Percentiles rank a stretch among this genome's conserved stretches.
These are phyloP conservation scores for Botryotinia calthae DNA, from an alignment of 2,329 filamentous ascomycete species.

Conservation along the genomic window DNA sequence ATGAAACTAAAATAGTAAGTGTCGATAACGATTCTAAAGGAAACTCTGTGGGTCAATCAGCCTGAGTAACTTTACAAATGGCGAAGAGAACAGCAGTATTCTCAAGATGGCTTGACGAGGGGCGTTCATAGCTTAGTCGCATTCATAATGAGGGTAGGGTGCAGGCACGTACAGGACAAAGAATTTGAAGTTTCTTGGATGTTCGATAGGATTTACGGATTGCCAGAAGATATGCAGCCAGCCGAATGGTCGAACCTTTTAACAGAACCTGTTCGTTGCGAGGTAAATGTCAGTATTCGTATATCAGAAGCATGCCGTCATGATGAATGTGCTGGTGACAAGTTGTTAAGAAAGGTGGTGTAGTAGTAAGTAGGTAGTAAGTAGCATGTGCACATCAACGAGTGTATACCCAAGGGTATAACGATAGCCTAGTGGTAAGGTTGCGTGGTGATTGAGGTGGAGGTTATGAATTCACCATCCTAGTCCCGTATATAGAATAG, in stretches of 20 bases:
- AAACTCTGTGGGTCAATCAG: slow-evolving; percentile 11
- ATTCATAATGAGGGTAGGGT: slow-evolving; percentile 23
- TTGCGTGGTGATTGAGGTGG: slow-evolving; percentile 23
- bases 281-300: slow-evolving; percentile 24
- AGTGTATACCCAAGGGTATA: slow-evolving; percentile 9
- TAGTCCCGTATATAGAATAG: slow-evolving; percentile 12
- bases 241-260: slow-evolving; percentile 27
- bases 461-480: slow-evolving; percentile 7
- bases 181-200: slow-evolving; percentile 35
- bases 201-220: slow-evolving; percentile 28
- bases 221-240: slow-evolving; percentile 38
- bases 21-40: slow-evolving; percentile 9
- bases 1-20: slow-evolving; percentile 34
- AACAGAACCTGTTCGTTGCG: slow-evolving; percentile 34
- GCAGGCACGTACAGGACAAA: slow-evolving; percentile 31
- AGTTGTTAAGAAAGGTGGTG: slow-evolving; percentile 21
- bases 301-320: slow-evolving; percentile 30
- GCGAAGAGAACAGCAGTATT: not conserved
- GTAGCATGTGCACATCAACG: slow-evolving; percentile 25
- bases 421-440: slow-evolving; percentile 22
- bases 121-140: slow-evolving; percentile 16
- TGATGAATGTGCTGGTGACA: slow-evolving; percentile 33
- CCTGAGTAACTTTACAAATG: slow-evolving; percentile 8
- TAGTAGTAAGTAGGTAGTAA: slow-evolving; percentile 11
- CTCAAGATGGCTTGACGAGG: slow-evolving; percentile 17